Conservation (phyloP, 495 filamentous ascomycete genomes). For the Cryomyces minteri region DNA sequence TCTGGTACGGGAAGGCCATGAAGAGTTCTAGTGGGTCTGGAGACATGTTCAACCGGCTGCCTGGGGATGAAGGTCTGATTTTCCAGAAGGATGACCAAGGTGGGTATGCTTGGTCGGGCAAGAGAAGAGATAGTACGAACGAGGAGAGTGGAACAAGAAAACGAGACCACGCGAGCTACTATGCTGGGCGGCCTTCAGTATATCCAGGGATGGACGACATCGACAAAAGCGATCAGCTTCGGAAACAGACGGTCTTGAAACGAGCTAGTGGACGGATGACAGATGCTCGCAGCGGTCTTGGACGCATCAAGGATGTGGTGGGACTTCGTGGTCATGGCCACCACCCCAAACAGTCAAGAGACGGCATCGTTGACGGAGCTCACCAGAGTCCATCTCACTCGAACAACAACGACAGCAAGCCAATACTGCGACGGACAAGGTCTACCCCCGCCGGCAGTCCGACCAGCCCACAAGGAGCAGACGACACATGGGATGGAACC, state of each 20-base stretch:
- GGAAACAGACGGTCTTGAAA: slow-evolving; percentile 54
- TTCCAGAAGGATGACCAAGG: slow-evolving; percentile 53
- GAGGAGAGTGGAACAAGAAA: slow-evolving; percentile 22
- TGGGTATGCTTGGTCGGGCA: slow-evolving; percentile 42
- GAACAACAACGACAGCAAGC: background rate
- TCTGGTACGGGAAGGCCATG: slow-evolving; percentile 79
- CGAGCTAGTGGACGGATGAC: slow-evolving; percentile 56
- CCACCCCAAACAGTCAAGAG: slow-evolving; percentile 4
- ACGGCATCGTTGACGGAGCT: slow-evolving; percentile 29
- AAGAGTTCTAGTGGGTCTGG: slow-evolving; percentile 29
- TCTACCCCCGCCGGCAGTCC: background rate
- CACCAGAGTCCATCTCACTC: background rate
- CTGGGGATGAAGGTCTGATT: slow-evolving; percentile 34
- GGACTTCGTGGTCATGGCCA: slow-evolving; percentile 36
- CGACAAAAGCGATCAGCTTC: slow-evolving; percentile 41
- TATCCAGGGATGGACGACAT: slow-evolving; percentile 27
- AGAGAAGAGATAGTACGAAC: slow-evolving; percentile 31
- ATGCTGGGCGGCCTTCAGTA: slow-evolving; percentile 12
- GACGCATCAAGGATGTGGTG: slow-evolving; percentile 70
- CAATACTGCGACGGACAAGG: background rate
- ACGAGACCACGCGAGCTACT: slow-evolving; percentile 18
- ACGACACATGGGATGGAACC: background rate
- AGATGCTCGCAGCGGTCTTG: slow-evolving; percentile 69
- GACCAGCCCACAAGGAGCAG: background rate
- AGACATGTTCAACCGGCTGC: slow-evolving; percentile 22